Percentiles rank a stretch among this genome's conserved stretches.
These are phyloP conservation scores for Polyporus arcularius DNA, from an alignment of 768 basidiomycete genomes.

Conservation along the genomic window DNA sequence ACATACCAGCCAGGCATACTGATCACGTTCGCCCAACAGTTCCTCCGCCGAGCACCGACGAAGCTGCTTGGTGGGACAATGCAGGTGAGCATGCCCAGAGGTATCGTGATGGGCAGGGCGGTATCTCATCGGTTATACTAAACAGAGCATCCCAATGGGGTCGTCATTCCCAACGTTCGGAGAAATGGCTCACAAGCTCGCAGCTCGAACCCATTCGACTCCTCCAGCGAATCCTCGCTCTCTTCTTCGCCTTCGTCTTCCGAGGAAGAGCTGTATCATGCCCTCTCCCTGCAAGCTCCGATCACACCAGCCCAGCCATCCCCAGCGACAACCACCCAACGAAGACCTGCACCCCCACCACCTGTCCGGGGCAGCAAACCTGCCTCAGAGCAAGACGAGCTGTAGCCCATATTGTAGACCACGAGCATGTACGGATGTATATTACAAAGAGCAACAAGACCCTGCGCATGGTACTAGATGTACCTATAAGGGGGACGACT, in stretches of 20 bases:
- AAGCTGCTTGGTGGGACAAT: slow-evolving; percentile 76
- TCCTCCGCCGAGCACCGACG: slow-evolving; percentile 83
- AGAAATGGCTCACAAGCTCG: slow-evolving; percentile 14
- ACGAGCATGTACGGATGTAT: slow-evolving; percentile 3
- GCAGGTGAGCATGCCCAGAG: slow-evolving; percentile 47
- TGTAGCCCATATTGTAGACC: neutral
- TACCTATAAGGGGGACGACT: slow-evolving; percentile 6
- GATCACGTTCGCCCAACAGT: slow-evolving; percentile 44
- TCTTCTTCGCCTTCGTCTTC: slow-evolving; percentile 81
- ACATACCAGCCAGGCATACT: neutral
- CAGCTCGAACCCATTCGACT: slow-evolving; percentile 72
- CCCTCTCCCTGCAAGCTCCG: slow-evolving; percentile 57
- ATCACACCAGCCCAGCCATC: slow-evolving; percentile 41
- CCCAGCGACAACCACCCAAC: slow-evolving; percentile 7
- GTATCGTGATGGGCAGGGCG: neutral
- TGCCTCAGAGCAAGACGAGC: slow-evolving; percentile 3
- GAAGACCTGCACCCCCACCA: slow-evolving; percentile 50
- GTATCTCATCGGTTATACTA: slow-evolving; percentile 2
- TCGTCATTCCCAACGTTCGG: slow-evolving; percentile 43
- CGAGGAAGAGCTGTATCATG: slow-evolving; percentile 84
- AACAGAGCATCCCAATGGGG: slow-evolving; percentile 60
- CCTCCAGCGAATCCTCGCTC: slow-evolving; percentile 59
- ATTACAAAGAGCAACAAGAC: slow-evolving; percentile 4
- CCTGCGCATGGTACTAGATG: neutral
- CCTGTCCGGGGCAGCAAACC: slow-evolving; percentile 38